Evolutionary conservation across 169 alveolate genomes (phyloP).

Genomic region (Babesia sp.): DNA sequence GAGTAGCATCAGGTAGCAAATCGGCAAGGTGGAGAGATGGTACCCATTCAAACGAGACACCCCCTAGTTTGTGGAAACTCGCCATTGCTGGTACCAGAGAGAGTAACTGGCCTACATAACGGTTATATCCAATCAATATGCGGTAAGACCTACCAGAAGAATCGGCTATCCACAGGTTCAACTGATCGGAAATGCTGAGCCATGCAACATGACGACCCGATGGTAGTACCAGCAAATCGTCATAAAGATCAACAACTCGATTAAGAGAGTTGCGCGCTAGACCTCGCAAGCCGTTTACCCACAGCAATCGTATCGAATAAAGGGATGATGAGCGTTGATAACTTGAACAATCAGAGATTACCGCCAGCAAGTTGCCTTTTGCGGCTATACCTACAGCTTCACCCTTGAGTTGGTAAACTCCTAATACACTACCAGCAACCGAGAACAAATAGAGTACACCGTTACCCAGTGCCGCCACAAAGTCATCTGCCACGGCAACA

Average conservation of each 20-base stretch:
- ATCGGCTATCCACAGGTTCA: conserved; percentile 49
- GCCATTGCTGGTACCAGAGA: conserved; percentile 41
- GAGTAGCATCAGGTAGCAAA: neutral
- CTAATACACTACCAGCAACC: conserved; percentile 34
- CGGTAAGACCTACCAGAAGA: conserved; percentile 20
- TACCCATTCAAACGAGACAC: conserved; percentile 54
- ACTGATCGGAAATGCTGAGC: conserved; percentile 43
- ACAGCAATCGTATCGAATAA: conserved; percentile 36
- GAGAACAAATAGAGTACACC: conserved; percentile 40
- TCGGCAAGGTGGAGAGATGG: conserved; percentile 48
- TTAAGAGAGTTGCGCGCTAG: conserved; percentile 32
- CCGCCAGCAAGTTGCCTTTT: conserved; percentile 52
- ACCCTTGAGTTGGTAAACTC: conserved; percentile 42
- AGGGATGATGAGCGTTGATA: neutral
- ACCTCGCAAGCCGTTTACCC: conserved; percentile 62
- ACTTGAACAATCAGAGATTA: conserved; percentile 26
- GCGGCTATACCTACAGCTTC: conserved; percentile 40
- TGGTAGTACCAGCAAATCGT: conserved; percentile 38
- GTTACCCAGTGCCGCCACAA: conserved; percentile 28
- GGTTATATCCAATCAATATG: too few relatives aligned
- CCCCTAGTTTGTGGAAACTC: conserved; percentile 42
- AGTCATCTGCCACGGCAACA: conserved; percentile 50
- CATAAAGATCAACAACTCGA: conserved; percentile 35
- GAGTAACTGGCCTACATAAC: conserved; percentile 6
- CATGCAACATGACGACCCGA: conserved; percentile 13